Base-by-base conservation (phyloP, 1,284 basidiomycete genomes). In the Clitocybe nebularis region DNA sequence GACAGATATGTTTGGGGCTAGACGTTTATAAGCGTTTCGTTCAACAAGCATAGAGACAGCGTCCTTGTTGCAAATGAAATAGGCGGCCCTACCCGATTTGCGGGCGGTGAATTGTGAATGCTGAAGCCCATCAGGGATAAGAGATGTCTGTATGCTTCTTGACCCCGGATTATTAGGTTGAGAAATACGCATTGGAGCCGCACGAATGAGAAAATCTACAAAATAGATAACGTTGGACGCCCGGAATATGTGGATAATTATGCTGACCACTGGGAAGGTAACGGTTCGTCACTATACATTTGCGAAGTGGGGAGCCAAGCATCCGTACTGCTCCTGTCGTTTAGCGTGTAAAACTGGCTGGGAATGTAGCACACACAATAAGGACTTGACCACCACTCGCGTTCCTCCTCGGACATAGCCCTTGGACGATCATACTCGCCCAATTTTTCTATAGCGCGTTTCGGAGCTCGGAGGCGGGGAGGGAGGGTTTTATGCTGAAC, bases 111-210 rank as follows among this genome's bases (percentile, higher is more conserved):
- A 86, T 47, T 72, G 71, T 9, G 77, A 69, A 54, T 89, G 82
- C 49, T 84, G 73, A 9, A 89, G 56, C 3, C 84, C 84, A 52
- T 85, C 81, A 8, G 86, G 84, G 13, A 83, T 59, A 13, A 86
- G 53, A 1, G 57, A 49, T 2, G 53, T 50, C 40, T 45, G 17
- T 17, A n/a, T 25, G 50, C 41, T 8, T 13, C 21, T 38, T 50
- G 23, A 34, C 40, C 35, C 41, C 47, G 38, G 22, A 39, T 38
- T 36, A 57, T 53, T 30, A 13, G 9, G 16, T 5, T 37, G 42
- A 13, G 75, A 67, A 6, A 77, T 34, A 16, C 66, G 64, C 50
- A 80, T 62, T 7, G 70, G 60, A 5, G 71, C 68, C 32, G 89
- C 61, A 35, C 85, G 79, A 32, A 89, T 61, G 44, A 89, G 63